Base-by-base conservation (phyloP, 2,329 filamentous ascomycete genomes). In the Pyricularia grisea region DNA sequence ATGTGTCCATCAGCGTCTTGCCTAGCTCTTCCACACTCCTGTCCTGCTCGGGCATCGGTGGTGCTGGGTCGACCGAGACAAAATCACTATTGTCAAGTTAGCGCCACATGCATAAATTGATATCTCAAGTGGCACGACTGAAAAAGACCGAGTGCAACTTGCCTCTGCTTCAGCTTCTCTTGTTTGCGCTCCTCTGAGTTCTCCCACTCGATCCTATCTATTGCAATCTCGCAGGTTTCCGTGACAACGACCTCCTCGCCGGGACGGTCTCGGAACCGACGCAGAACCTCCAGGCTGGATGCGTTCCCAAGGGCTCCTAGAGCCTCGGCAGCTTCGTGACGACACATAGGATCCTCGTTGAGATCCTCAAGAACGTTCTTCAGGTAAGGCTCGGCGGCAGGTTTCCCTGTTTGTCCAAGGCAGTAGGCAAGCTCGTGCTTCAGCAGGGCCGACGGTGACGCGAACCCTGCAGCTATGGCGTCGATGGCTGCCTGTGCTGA, bases 401-500 rank as follows among this genome's bases (percentile, higher is more conserved):
- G 79, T 76, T 97, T 93, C 70, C 89, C 89, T 1, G 92, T 94
- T 81, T 99, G 95, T 9, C 95, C 95, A 2, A 99, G 86, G 77
- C 95, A 99, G 82, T 99, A 99, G 30, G 95, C 95, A 66, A 99
- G 85, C 78, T 99, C 95, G 79, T 99, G 95, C 82, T 98, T 98
- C 65, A 98, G 84, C 10, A 98, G 85, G 3, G 93, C 94, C 4
- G 94, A 98, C 0, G 92, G 89, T 3, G 94, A 97, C 0, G 83
- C 75, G 74, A 99, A 95, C 1, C 85, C 94, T 9, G 93, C 93
- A 2, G 94, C 93, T 74, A 99, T 99, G 61, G 95, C 94, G 69
- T 89, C 85, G 73, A 91, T 87, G 67, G 88, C 87, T 11, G 82
- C 83, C 36, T 82, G 79, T 36, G 80, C 77, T 4, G 72, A 72